Conservation (phyloP, 1,284 basidiomycete genomes). For the Cutaneotrichosporon dermatis region DNA sequence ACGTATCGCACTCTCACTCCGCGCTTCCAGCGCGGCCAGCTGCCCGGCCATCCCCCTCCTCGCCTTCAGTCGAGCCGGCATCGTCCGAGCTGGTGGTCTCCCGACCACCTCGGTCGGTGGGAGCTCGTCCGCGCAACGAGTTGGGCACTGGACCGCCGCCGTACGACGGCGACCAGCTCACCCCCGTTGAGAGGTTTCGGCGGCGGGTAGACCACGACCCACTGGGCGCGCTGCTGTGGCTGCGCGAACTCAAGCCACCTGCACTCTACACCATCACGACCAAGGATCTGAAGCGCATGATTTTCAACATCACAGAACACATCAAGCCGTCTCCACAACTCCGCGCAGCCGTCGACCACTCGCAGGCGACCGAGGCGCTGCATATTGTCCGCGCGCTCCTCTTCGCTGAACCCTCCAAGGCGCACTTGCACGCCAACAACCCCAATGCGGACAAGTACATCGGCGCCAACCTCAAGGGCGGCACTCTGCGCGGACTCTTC, state of each 20-base stretch:
- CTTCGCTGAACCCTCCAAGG: constrained; percentile 6
- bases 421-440: not conserved
- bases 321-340: not conserved
- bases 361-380: not conserved
- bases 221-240: constrained; percentile 9
- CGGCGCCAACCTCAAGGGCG: constrained; percentile 6
- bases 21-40: not conserved
- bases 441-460: not conserved
- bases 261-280: constrained; percentile 3
- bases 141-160: not conserved
- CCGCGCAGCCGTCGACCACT: not conserved
- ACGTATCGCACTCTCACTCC: not conserved
- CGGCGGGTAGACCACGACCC: constrained; percentile 8
- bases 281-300: constrained; percentile 11
- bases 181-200: constrained; percentile 13
- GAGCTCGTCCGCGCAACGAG: too few species aligned
- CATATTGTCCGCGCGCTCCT: constrained; percentile 6
- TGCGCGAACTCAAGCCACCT: not conserved
- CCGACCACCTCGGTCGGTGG: too few species aligned
- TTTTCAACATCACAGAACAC: constrained; percentile 8
- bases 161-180: constrained; percentile 4
- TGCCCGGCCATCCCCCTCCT: not conserved
- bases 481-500: constrained; percentile 13
- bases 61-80: not conserved
- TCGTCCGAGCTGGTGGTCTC: not conserved